Percentiles rank a stretch among this genome's conserved stretches.
Evolutionary conservation across 371 early-diverging fungal genomes (phyloP).

Genomic region (Sporodiniella umbellata): DNA sequence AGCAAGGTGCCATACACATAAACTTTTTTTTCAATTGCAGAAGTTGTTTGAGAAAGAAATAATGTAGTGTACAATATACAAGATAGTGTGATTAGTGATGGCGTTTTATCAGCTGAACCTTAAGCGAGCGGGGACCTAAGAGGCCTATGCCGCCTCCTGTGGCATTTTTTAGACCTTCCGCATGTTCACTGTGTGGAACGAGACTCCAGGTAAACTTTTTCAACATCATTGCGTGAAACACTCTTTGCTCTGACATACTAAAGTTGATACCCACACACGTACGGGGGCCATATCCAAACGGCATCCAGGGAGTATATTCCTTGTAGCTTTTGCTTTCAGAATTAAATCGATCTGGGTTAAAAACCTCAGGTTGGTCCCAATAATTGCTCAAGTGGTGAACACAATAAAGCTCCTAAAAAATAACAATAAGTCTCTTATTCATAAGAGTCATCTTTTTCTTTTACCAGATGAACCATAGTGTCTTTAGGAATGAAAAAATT

Average conservation of each 20-base stretch:
- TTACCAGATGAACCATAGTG: conserved; percentile 27
- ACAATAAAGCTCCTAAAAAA: conserved; percentile 18
- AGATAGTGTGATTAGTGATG: conserved; percentile 2
- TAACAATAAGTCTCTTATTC: too few relatives aligned
- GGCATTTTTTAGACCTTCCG: conserved; percentile 21
- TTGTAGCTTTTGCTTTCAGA: conserved; percentile 1
- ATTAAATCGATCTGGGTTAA: conserved; percentile 30
- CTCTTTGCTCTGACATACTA: conserved; percentile 44
- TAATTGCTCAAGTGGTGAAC: conserved; percentile 21
- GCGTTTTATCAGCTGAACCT: conserved; percentile 19
- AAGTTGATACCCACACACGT: conserved; percentile 42
- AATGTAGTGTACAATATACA: too few relatives aligned
- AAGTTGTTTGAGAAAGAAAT: too few relatives aligned
- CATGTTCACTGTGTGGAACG: conserved; percentile 21
- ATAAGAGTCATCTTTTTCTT: too few relatives aligned
- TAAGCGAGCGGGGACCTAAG: conserved; percentile 22
- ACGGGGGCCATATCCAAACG: conserved; percentile 34
- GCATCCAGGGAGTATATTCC: conserved; percentile 22
- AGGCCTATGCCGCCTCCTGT: conserved; percentile 22
- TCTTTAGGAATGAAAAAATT: conserved; percentile 43
- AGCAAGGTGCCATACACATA: too few relatives aligned
- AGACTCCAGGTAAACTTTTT: conserved; percentile 24
- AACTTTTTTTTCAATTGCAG: too few relatives aligned
- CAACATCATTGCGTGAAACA: conserved; percentile 38
- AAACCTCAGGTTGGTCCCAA: conserved; percentile 25